Evolutionary conservation across 2,329 filamentous ascomycete species (phyloP), one percentile per base, ranked within the genome.

Genomic region (Aspergillus arachidicola): DNA sequence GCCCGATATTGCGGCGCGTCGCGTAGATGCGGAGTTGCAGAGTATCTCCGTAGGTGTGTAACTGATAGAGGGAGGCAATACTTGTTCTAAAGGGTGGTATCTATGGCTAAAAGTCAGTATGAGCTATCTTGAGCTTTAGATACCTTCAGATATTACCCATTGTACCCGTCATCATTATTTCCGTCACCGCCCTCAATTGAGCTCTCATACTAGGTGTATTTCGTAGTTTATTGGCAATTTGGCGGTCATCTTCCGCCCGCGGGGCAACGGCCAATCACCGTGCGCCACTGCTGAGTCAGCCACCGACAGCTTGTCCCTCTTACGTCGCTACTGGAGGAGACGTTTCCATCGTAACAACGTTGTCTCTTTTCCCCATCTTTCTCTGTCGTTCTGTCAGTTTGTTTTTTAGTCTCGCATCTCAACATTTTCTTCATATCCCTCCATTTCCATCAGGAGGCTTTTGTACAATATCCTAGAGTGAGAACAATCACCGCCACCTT

Each of bases 191-290:
- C 28, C 28, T 32, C 16, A 23, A n/a, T 32, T 19, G 10, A 12
- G 16, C 16, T 32, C 16, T 21, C 21, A 6, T 32, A 12, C 16
- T 28, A 6, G 45, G 19, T 51, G 26, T 51, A 23, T 11, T 34
- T 32, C 48, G 48, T 34, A 21, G 28, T 32, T 30, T 26, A 26
- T 51, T n/a, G 28, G 48, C 48, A 51, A 34, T 51, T 12, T 51
- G 48, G 48, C 28, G 48, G 48, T 21, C 48, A 51, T 51, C 48
- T 51, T 51, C 26, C 46, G 26, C 30, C 38, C 61, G 67, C 60
- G 66, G 67, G 66, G 67, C 59, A 61, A 30, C 51, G 58, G 51
- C 67, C 66, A 69, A 68, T 68, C 62, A 64, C 23, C n/a, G 14
- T 19, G 12, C 5, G 28, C 23, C 0, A 1, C 1, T 14, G 60